These are phyloP conservation scores for Hymenoscyphus scutula DNA, from an alignment of 2,329 filamentous ascomycete species.

Conservation along the genomic window DNA sequence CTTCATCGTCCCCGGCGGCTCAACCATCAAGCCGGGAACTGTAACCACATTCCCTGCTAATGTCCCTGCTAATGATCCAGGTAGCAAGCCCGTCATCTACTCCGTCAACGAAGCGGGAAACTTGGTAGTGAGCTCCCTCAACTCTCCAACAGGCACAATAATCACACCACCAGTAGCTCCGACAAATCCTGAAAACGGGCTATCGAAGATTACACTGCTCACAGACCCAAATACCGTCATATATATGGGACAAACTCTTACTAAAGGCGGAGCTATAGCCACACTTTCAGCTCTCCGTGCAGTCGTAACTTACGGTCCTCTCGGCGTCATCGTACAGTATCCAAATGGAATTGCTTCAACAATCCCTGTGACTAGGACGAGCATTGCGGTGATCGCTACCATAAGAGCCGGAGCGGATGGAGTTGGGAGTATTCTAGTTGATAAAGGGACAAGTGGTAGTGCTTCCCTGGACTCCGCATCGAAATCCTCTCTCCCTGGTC, in stretches of 20 bases:
- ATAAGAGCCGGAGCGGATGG: neutral
- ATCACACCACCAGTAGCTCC: neutral
- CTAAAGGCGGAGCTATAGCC: constrained; percentile 13
- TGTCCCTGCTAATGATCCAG: too few relatives aligned
- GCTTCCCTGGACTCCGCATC: neutral
- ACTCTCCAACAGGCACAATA: neutral
- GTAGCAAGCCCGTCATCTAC: neutral
- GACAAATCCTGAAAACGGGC: neutral
- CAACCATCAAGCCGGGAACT: neutral
- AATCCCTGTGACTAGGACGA: neutral
- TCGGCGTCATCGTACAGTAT: constrained; percentile 20
- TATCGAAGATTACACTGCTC: neutral
- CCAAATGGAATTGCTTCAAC: constrained; percentile 14
- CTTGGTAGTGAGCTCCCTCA: neutral
- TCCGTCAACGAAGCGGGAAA: neutral
- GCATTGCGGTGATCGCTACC: neutral
- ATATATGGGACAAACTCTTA: constrained; percentile 13
- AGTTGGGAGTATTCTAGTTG: neutral
- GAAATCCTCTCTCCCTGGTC: neutral
- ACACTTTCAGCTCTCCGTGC: constrained; percentile 17
- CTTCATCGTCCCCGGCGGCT: neutral
- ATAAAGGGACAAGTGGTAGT: neutral
- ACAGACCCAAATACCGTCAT: constrained; percentile 6
- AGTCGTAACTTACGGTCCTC: constrained; percentile 13
- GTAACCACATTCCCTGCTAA: neutral